Evolutionary conservation across 2,329 filamentous ascomycete species (phyloP), one percentile per base, ranked within the genome.

Genomic region (Aspergillus pseudotamarii): DNA sequence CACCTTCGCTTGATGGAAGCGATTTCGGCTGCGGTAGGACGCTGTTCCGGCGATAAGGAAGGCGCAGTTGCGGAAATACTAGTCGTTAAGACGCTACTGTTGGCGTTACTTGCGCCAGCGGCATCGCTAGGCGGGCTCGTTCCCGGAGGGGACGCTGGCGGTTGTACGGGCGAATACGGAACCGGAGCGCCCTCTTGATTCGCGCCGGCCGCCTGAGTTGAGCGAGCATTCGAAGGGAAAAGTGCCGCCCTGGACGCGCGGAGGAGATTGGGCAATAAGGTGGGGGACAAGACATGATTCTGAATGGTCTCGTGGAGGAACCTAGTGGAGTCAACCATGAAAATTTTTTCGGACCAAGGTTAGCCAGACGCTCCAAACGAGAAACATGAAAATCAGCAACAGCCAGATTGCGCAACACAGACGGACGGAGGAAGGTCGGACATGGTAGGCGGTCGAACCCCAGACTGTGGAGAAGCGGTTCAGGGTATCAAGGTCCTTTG

Each of bases 191-290:
- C 10, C 19, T 51, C 48, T 56, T 46, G 60, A 56, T 55, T 63
- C 64, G 60, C 64, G 63, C 53, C 57, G 88, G 64, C 61, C 58
- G 58, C 66, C 58, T 61, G 82, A 68, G 87, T 85, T 63, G 89
- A 90, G 65, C 90, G 89, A 71, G 87, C 84, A 78, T 96, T 96
- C 79, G 92, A 91, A 69, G 95, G 94, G 76, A 97, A 98, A 61
- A 98, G 82, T 64, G 91, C 87, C 71, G 86, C 88, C 75, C 95
- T 91, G 72, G 91, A 84, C 69, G 88, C 77, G 60, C 75, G 76
- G 26, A 83, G 76, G 69, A 92, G 78, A 74, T 83, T 83, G 75
- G 91, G 88, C 61, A 93, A 82, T 69, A 86, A 83, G 65, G 84
- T 83, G 69, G 89, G 83, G 79, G 89, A 86, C 66, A 93, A 82